Evolutionary conservation across 2,329 filamentous ascomycete genomes (phyloP), one percentile per base, ranked within the genome.

Genomic region (Ophiostoma novo-ulmi): DNA sequence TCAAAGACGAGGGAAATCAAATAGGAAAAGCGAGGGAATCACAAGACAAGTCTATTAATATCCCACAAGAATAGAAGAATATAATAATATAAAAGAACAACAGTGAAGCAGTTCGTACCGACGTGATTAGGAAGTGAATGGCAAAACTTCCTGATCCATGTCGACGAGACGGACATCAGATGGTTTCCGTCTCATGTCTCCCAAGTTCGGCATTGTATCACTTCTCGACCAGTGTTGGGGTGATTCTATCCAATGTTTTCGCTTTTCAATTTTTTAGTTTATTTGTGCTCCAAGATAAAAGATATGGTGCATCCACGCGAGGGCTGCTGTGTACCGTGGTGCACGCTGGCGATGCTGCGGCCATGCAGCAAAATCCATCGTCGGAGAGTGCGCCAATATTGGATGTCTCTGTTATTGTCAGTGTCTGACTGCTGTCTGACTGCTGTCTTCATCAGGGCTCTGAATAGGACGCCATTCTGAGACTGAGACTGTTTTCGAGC

Each of bases 261-360:
- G 41, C n/a, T 20, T 48, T 20, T 44, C 31, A 31, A 3, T 48
- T 20, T 48, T 48, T 39, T 13, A 39, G 38, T 39, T 5, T 20
- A 48, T 20, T 31, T 64, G 70, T 44, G 55, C 48, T 35, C 26
- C 31, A 31, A 4, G 31, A 31, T 31, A 31, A 31, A 31, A 31
- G 3, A 31, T 31, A 31, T 26, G 22, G 20, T 71, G 70, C 63
- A 44, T 66, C 58, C 35, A 44, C 58, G 67, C 67, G 70, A 55
- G 61, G 38, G 38, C 38, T 63, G 64, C 64, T 61, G 67, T 69
- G 70, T 10, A 67, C 64, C 69, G 58, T 63, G 38, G 11, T 58
- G 52, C 38, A 68, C 31, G 55, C 61, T 55, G 65, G 65, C 66
- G 66, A 70, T 70, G 65, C 65, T 58, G 55, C 69, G 69, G 69